A percentile compares a stretch with the other conserved stretches of the same genome.
phyloP scores from a whole-genome alignment of 495 filamentous ascomycete genomes.

The Trichoderma asperelloides region DNA sequence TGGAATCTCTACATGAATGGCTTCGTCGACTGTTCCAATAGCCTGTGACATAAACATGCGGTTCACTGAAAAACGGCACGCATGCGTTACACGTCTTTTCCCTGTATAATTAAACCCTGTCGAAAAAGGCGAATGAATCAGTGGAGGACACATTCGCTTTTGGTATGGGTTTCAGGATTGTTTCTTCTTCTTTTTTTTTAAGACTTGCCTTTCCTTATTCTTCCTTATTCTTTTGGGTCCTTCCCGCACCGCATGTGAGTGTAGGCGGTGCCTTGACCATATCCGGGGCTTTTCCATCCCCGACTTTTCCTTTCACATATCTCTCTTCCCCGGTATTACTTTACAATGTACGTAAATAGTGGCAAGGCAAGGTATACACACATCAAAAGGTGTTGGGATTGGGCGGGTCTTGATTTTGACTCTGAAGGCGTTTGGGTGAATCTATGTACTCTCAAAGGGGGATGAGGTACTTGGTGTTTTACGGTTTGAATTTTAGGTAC shows the following conservation, averaged over 20 bases:
- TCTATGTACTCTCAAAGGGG: background rate
- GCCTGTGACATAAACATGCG: background rate
- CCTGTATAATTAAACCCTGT: background rate
- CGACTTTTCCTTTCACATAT: background rate
- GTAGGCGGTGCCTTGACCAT: slow-evolving; percentile 5
- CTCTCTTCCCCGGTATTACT: slow-evolving; percentile 6
- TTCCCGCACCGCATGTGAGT: background rate
- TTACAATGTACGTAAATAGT: slow-evolving; percentile 18
- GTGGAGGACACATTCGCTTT: background rate
- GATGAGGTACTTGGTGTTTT: background rate
- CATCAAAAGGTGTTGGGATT: slow-evolving; percentile 26
- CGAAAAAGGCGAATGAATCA: background rate
- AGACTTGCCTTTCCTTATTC: background rate
- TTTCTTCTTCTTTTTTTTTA: background rate
- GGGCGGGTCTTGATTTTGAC: slow-evolving; percentile 1
- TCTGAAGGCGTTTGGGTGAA: background rate
- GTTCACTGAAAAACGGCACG: background rate
- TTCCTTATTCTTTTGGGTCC: background rate
- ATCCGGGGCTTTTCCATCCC: background rate
- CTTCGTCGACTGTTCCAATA: background rate
- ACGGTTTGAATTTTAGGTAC: background rate
- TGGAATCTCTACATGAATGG: too few relatives aligned
- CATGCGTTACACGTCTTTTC: background rate
- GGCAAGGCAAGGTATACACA: slow-evolving; percentile 25
- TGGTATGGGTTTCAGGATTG: background rate